These are phyloP conservation scores for Acer yangbiense DNA, from an alignment of 345 rosid genomes.

Conservation along the genomic window DNA sequence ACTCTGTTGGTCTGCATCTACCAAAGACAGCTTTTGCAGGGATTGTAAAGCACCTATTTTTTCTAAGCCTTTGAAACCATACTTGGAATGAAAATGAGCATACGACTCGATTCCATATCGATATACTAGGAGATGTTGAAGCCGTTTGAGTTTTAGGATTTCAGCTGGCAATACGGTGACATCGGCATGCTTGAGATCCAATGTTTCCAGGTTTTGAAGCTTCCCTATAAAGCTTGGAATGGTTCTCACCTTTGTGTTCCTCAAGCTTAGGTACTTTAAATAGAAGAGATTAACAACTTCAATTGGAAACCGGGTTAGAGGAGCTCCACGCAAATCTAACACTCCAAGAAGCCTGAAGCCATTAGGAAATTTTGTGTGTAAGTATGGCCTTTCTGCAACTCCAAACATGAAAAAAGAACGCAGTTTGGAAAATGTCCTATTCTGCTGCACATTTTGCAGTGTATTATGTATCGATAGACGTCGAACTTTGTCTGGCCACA, in stretches of 20 bases:
- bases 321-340: constrained; percentile 39
- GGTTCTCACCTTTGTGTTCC: constrained; percentile 31
- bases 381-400: constrained; percentile 10
- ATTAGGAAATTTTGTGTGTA: neutral
- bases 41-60: constrained; percentile 34
- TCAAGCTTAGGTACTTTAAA: constrained; percentile 41
- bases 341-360: constrained; percentile 38
- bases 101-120: constrained; percentile 34
- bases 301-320: constrained; percentile 36
- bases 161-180: constrained; percentile 38
- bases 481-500: constrained; percentile 39
- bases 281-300: constrained; percentile 27
- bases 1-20: constrained; percentile 35
- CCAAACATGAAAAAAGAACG: constrained; percentile 46
- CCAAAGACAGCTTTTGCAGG: constrained; percentile 40
- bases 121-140: constrained; percentile 41
- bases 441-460: constrained; percentile 14
- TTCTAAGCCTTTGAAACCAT: constrained; percentile 31
- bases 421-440: constrained; percentile 26
- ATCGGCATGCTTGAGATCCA: constrained; percentile 47
- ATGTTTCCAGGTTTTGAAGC: constrained; percentile 46
- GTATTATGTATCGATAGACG: constrained; percentile 40
- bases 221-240: constrained; percentile 40
- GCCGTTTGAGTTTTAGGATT: constrained; percentile 38
- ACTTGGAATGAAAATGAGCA: constrained; percentile 23